Conservation (phyloP, 768 basidiomycete species). For the Rhodotorula graminis region DNA sequence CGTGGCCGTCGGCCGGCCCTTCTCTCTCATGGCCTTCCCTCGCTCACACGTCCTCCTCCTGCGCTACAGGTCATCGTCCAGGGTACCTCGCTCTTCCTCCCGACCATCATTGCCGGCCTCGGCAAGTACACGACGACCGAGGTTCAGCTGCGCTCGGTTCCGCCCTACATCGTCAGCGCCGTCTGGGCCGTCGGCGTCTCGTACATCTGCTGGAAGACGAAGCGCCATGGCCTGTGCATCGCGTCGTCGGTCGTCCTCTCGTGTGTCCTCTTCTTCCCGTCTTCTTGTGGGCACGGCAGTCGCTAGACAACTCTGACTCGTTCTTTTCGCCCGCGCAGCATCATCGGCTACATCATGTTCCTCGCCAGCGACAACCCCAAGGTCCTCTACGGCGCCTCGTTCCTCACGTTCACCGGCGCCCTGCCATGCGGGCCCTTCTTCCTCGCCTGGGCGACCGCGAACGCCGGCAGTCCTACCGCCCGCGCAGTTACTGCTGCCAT, state of each 20-base stretch:
- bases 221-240: conserved; percentile 53
- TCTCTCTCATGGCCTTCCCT: not conserved
- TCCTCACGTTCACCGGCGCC: conserved; percentile 39
- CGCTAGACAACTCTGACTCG: too few species aligned
- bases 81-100: conserved; percentile 76
- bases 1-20: too few species aligned
- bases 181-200: conserved; percentile 56
- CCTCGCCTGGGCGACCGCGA: conserved; percentile 33
- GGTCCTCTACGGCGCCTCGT: conserved; percentile 37
- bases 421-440: conserved; percentile 33
- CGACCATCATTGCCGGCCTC: conserved; percentile 64
- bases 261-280: not conserved
- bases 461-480: conserved; percentile 11
- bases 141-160: conserved; percentile 71
- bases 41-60: not conserved
- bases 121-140: conserved; percentile 56
- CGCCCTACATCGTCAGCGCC: conserved; percentile 70
- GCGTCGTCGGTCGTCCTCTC: conserved; percentile 29
- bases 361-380: conserved; percentile 11
- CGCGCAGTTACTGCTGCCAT: conserved; percentile 30
- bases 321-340: not conserved
- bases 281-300: too few species aligned
- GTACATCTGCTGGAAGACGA: conserved; percentile 49
- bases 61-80: conserved; percentile 54
- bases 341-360: conserved; percentile 33